These are phyloP conservation scores for Cercospora zeina DNA, from an alignment of 2,329 filamentous ascomycete genomes.

Conservation along the genomic window DNA sequence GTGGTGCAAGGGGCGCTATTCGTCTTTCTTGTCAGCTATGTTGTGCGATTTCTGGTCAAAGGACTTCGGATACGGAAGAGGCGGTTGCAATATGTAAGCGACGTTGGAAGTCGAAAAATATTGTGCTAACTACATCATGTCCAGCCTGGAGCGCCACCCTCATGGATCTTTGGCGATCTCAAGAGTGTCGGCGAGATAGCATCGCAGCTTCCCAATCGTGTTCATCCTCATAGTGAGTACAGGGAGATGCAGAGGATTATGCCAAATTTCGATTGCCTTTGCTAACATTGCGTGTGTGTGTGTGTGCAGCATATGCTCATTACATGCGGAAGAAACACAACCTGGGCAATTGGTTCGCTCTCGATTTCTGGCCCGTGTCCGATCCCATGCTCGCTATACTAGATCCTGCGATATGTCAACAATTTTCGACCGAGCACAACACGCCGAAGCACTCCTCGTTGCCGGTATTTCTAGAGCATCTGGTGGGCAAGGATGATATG, in stretches of 20 bases:
- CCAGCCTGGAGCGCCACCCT: constrained; percentile 29
- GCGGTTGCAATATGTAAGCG: constrained; percentile 9
- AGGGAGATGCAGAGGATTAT: background rate
- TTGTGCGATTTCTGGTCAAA: constrained; percentile 7
- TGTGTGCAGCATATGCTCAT: constrained; percentile 16
- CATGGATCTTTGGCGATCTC: constrained; percentile 29
- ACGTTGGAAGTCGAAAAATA: background rate
- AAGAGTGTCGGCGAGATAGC: constrained; percentile 25
- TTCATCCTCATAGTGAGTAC: constrained; percentile 21
- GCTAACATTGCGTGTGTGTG: background rate
- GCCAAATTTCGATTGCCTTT: background rate
- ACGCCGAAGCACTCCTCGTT: constrained; percentile 22
- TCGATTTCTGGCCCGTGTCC: constrained; percentile 32
- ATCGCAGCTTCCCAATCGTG: constrained; percentile 4
- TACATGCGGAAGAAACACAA: constrained; percentile 28
- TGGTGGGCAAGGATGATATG: constrained; percentile 32
- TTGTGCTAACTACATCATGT: background rate
- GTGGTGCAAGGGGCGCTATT: constrained; percentile 6
- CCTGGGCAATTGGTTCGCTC: constrained; percentile 25
- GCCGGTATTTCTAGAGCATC: constrained; percentile 21
- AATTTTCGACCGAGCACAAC: constrained; percentile 25
- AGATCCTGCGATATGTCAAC: constrained; percentile 28
- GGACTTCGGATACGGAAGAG: constrained; percentile 14
- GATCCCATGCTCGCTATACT: constrained; percentile 28
- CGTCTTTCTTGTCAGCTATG: constrained; percentile 5